These are phyloP conservation scores for Trifolium fragiferum DNA, from an alignment of 306 rosid species.

Conservation along the genomic window DNA sequence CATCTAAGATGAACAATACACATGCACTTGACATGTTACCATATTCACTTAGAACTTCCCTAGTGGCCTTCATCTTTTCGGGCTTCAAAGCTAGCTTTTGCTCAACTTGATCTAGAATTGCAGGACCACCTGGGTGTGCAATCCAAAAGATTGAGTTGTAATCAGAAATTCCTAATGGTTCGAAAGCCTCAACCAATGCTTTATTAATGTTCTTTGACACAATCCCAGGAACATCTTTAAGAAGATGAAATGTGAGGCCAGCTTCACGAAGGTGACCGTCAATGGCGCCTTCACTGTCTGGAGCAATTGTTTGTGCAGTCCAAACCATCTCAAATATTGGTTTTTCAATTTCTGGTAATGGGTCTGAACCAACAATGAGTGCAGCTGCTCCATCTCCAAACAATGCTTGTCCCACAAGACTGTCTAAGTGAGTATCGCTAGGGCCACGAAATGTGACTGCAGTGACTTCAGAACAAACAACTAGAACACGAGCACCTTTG, in stretches of 20 bases:
- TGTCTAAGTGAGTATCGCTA: constrained; percentile 43
- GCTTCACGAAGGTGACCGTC: constrained; percentile 50
- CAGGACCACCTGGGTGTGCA: constrained; percentile 48
- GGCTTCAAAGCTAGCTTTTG: constrained; percentile 32
- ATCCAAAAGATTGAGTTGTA: constrained; percentile 53
- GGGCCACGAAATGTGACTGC: constrained; percentile 51
- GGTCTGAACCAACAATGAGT: constrained; percentile 68
- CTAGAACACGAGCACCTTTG: constrained; percentile 48
- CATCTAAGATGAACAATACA: constrained; percentile 71
- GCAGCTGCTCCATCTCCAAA: constrained; percentile 58
- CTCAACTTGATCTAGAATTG: constrained; percentile 47
- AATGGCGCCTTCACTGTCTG: constrained; percentile 69
- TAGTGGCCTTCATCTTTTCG: constrained; percentile 45
- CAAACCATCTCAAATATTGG: constrained; percentile 69
- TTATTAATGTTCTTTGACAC: constrained; percentile 47
- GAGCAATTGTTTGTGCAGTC: constrained; percentile 72
- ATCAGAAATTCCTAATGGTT: constrained; percentile 41
- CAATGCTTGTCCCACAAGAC: constrained; percentile 49
- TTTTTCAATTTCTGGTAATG: constrained; percentile 56
- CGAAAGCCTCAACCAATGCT: constrained; percentile 37
- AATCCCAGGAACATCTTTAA: constrained; percentile 50
- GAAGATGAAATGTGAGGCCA: constrained; percentile 49
- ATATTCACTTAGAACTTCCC: constrained; percentile 64
- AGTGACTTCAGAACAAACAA: constrained; percentile 50
- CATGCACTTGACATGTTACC: constrained; percentile 91